Base-by-base conservation (phyloP, 495 filamentous ascomycete genomes). In the Lepidopterella palustris region DNA sequence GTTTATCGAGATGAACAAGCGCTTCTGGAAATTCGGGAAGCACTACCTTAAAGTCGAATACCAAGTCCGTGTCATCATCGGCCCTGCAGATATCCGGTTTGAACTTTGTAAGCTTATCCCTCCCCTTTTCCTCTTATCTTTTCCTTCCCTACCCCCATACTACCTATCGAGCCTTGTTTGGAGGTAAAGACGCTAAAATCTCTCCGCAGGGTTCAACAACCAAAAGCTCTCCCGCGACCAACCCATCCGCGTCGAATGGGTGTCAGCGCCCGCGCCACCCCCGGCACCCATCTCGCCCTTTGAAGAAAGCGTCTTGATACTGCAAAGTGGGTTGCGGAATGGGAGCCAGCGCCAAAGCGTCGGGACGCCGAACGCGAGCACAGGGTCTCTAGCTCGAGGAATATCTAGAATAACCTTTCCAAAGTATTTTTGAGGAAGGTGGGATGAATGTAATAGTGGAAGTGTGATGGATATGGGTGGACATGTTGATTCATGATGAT, bases 231-330 rank as follows among this genome's bases (percentile, higher is more conserved):
- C 59, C 56, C 66, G 69, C 28, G 73, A 76, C 47, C 58, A 72
- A 23, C 62, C 71, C 0, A 76, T 77, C 59, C 67, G 68, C 25
- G 71, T 77, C 4, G 74, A 77, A 27, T 77, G 74, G 74, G 24
- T 53, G 32, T 8, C 52, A n/a, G 32, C 32, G 25, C 24, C 52
- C 15, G 11, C 53, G 4, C 42, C 62, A 23, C 32, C 32, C 11
- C 58, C 55, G 3, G 54, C 31, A 8, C 39, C 63, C 47, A 25
- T 47, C 23, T 42, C 35, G 10, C 35, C 35, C 13, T 18, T 11
- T 13, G 35, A 42, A 18, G 18, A 42, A 3, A 42, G 35, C 10
- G 18, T 15, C 35, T 15, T 10, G 35, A 42, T 11, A 3, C 3
- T 42, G 35, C 35, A 42, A 4, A 42, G 9, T 42, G 35, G 35